These are phyloP conservation scores for Triticum monococcum DNA, from an alignment of 176 grass and related monocot species.

Conservation along the genomic window DNA sequence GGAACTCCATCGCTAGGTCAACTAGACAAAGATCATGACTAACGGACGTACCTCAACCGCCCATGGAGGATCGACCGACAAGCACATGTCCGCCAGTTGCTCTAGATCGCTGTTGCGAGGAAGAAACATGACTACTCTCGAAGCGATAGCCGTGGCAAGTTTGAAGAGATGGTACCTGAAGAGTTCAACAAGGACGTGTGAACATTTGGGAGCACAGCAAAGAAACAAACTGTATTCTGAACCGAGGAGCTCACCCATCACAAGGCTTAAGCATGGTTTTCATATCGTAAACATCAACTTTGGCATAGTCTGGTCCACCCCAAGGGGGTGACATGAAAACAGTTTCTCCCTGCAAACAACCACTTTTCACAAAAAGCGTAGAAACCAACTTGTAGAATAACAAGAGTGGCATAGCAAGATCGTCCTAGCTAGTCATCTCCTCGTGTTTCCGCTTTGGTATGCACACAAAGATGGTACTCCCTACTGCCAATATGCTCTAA, in stretches of 20 bases:
- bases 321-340: conserved; percentile 96
- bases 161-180: conserved; percentile 78
- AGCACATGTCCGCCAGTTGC: conserved; percentile 73
- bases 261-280: conserved; percentile 84
- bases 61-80: conserved; percentile 83
- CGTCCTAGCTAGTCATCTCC: background rate
- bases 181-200: background rate
- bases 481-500: background rate
- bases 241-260: conserved; percentile 64
- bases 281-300: conserved; percentile 78
- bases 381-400: conserved; percentile 5
- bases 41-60: conserved; percentile 57
- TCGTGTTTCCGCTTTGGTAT: background rate
- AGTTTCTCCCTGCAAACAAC: conserved; percentile 61
- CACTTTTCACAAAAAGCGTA: background rate
- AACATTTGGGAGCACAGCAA: conserved; percentile 9
- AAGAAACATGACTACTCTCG: conserved; percentile 94
- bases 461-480: background rate
- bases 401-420: background rate
- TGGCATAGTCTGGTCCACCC: conserved; percentile 88
- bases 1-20: background rate
- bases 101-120: conserved; percentile 76
- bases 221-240: conserved; percentile 11
- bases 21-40: conserved; percentile 11
- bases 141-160: conserved; percentile 60